A percentile compares a stretch with the other conserved stretches of the same genome.
phyloP scores from a whole-genome alignment of 2,329 filamentous ascomycete species.

The Fonsecaea multimorphosa region DNA sequence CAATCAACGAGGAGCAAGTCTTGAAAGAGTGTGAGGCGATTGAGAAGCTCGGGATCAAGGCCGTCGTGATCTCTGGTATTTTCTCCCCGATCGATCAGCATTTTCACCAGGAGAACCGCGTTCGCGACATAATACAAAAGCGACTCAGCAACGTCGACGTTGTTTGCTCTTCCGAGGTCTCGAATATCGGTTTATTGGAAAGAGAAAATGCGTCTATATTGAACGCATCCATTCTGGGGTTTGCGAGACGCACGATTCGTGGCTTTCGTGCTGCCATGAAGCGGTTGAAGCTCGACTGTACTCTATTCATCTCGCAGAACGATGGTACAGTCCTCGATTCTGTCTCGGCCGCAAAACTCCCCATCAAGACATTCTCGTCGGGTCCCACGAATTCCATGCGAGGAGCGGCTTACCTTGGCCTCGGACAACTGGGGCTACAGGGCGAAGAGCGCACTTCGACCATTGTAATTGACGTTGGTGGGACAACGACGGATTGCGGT shows the following conservation, averaged over 20 bases:
- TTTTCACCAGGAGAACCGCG: constrained; percentile 51
- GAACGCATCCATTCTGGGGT: constrained; percentile 66
- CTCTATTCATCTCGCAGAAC: constrained; percentile 68
- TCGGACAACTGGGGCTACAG: constrained; percentile 50
- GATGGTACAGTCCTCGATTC: constrained; percentile 65
- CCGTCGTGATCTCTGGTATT: constrained; percentile 53
- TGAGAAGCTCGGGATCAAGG: constrained; percentile 47
- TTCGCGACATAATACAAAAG: constrained; percentile 48
- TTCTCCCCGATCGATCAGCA: constrained; percentile 55
- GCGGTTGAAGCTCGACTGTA: constrained; percentile 58
- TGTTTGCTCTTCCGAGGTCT: constrained; percentile 53
- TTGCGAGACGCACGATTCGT: constrained; percentile 63
- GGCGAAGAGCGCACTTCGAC: constrained; percentile 33
- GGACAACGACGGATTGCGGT: constrained; percentile 66
- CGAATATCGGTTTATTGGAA: constrained; percentile 58
- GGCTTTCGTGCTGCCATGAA: constrained; percentile 62
- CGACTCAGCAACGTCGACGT: constrained; percentile 52
- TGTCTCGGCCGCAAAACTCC: constrained; percentile 59
- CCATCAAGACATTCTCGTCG: constrained; percentile 67
- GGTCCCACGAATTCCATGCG: constrained; percentile 70
- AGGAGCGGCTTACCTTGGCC: constrained; percentile 66
- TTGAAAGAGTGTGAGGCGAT: constrained; percentile 52
- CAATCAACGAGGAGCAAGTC: constrained; percentile 45
- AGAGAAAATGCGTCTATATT: constrained; percentile 71
- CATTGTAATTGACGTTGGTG: constrained; percentile 65